Evolutionary conservation across 2,329 filamentous ascomycete genomes (phyloP).

Genomic region (Septoria petroselini): DNA sequence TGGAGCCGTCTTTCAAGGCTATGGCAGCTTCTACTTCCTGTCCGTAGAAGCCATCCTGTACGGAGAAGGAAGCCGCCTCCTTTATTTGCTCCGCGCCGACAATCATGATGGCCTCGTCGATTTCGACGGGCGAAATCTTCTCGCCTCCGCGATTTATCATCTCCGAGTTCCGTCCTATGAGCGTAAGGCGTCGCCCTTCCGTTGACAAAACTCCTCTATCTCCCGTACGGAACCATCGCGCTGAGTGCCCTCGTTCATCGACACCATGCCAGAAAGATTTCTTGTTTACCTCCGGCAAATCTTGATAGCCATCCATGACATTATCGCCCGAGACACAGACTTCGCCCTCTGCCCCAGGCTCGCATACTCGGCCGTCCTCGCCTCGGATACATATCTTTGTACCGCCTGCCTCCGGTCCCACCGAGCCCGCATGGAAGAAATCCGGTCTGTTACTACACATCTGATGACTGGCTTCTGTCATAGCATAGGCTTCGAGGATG

Average conservation of each 20-base stretch:
- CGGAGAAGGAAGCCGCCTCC: too few relatives aligned
- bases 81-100: too few relatives aligned
- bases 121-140: conserved; percentile 82
- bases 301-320: conserved; percentile 76
- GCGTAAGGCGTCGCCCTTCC: conserved; percentile 77
- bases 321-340: conserved; percentile 76
- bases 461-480: conserved; percentile 84
- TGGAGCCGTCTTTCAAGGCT: too few relatives aligned
- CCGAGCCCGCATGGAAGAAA: conserved; percentile 73
- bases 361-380: conserved; percentile 62
- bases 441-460: conserved; percentile 62
- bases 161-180: conserved; percentile 89
- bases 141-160: conserved; percentile 86
- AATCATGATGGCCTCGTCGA: too few relatives aligned
- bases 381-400: conserved; percentile 76
- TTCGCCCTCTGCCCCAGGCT: conserved; percentile 71
- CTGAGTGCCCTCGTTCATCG: conserved; percentile 67
- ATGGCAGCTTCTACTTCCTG: too few relatives aligned
- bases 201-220: conserved; percentile 77
- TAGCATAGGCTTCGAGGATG: conserved; percentile 83
- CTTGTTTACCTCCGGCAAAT: conserved; percentile 72
- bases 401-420: conserved; percentile 73
- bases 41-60: too few relatives aligned
- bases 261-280: too few relatives aligned
- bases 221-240: conserved; percentile 84